Conservation (phyloP, 1,284 basidiomycete species). For the Puccinia triticina region DNA sequence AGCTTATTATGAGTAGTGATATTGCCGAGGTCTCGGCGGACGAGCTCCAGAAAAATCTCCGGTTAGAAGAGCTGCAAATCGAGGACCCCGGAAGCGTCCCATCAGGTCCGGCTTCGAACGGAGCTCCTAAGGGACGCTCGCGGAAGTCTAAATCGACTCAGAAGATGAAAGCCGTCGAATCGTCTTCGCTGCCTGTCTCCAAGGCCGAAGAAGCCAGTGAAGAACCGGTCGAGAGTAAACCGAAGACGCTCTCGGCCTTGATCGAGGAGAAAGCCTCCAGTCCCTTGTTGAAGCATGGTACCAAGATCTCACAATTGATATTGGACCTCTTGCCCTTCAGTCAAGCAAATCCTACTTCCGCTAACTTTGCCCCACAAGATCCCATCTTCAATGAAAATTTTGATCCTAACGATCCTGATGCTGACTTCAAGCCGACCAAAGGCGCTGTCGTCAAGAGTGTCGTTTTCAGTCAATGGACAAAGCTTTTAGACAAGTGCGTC, state of each 20-base stretch:
- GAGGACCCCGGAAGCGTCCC: background rate
- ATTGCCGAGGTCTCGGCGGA: constrained; percentile 25
- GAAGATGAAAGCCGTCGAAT: constrained; percentile 20
- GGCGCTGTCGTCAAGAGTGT: constrained; percentile 58
- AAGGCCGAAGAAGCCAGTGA: background rate
- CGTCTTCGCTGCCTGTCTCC: background rate
- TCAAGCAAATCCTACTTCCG: constrained; percentile 74
- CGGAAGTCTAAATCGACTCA: constrained; percentile 20
- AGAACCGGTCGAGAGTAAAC: background rate
- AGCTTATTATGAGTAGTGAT: background rate
- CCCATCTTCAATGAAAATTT: constrained; percentile 70
- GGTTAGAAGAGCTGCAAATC: constrained; percentile 7
- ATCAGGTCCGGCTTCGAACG: background rate
- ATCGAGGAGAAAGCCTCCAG: constrained; percentile 8
- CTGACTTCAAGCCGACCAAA: background rate
- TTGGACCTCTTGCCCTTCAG: constrained; percentile 76
- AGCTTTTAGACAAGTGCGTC: constrained; percentile 57
- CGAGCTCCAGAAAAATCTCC: constrained; percentile 25
- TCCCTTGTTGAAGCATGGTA: constrained; percentile 17
- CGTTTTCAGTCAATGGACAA: constrained; percentile 62
- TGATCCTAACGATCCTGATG: constrained; percentile 36
- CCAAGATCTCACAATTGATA: constrained; percentile 66
- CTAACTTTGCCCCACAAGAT: constrained; percentile 80
- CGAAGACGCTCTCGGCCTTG: background rate
- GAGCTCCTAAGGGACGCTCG: background rate